A percentile compares a stretch with the other conserved stretches of the same genome.
These are phyloP conservation scores for Mallotus japonicus DNA, from an alignment of 441 rosid species.

Conservation along the genomic window DNA sequence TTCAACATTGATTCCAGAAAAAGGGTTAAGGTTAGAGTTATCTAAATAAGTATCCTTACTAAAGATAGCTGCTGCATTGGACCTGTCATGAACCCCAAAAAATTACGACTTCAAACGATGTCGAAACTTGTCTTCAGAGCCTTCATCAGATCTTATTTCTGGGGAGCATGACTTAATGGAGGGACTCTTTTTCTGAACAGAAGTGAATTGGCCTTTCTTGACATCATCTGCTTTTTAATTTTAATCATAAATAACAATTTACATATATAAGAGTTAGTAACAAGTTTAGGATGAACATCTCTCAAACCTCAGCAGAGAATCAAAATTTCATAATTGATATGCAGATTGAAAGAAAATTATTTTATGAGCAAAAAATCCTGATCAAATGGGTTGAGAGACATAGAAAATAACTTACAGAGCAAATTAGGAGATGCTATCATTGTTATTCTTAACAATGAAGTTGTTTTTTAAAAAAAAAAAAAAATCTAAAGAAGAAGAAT, in stretches of 20 bases:
- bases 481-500: no score
- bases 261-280: background rate
- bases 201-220: conserved; percentile 5
- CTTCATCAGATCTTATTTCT: conserved; percentile 17
- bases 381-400: no score
- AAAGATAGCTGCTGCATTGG: background rate
- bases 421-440: no score
- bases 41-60: background rate
- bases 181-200: conserved; percentile 13
- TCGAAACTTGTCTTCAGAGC: conserved; percentile 2
- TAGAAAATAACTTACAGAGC: no score
- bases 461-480: no score
- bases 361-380: no score
- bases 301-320: no score
- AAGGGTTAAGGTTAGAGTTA: background rate
- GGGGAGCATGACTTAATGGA: conserved; percentile 23
- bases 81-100: background rate
- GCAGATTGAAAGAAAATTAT: no score
- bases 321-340: no score
- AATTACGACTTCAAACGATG: background rate
- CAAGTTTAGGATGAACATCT: background rate
- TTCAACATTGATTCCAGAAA: conserved; percentile 1
- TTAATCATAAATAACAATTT: background rate
- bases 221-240: conserved; percentile 1
- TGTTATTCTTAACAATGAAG: no score